A percentile compares a stretch with the other conserved stretches of the same genome.
phyloP scores from a whole-genome alignment of 768 basidiomycete genomes.

The Serendipita indica region DNA sequence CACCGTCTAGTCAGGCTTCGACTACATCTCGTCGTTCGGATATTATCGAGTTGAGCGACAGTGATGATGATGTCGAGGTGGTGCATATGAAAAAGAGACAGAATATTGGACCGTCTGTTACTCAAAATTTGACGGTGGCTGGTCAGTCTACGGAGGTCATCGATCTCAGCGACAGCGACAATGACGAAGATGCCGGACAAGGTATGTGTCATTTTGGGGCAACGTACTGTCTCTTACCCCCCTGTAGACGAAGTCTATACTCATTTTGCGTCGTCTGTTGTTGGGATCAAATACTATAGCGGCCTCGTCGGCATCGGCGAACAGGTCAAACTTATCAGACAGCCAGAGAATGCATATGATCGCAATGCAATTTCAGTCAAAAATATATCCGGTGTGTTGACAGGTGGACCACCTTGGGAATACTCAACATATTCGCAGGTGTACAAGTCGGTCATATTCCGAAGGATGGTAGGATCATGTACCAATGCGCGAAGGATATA shows the following conservation, averaged over 20 bases:
- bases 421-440: neutral
- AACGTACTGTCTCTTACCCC: slow-evolving; percentile 26
- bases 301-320: slow-evolving; percentile 71
- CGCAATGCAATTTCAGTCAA: slow-evolving; percentile 68
- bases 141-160: neutral
- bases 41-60: slow-evolving; percentile 1
- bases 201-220: too few species aligned
- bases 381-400: slow-evolving; percentile 45
- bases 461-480: slow-evolving; percentile 22
- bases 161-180: slow-evolving; percentile 20
- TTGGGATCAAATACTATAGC: slow-evolving; percentile 75
- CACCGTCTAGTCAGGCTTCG: neutral
- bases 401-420: too few species aligned
- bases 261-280: slow-evolving; percentile 42
- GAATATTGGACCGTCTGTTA: neutral
- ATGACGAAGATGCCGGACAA: slow-evolving; percentile 29
- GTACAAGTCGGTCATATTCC: slow-evolving; percentile 73
- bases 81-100: neutral
- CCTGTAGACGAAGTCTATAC: slow-evolving; percentile 53
- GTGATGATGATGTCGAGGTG: neutral
- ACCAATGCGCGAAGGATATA: neutral
- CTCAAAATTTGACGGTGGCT: neutral
- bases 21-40: neutral
- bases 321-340: slow-evolving; percentile 50
- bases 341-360: slow-evolving; percentile 57